Evolutionary conservation across 176 grass and related monocot genomes (phyloP).

Genomic region (Oryza glaberrima): DNA sequence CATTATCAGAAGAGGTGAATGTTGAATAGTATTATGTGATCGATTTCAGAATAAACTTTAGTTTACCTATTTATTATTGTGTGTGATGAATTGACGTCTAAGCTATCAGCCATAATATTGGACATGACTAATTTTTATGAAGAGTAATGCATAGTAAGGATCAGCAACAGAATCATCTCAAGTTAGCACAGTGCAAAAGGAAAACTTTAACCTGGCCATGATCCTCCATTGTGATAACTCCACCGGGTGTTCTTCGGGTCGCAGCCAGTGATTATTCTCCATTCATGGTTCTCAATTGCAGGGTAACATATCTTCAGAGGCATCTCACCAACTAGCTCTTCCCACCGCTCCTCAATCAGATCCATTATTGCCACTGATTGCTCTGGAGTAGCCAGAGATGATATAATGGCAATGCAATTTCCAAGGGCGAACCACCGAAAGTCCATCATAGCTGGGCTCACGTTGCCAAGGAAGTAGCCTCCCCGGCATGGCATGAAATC

Average conservation of each 20-base stretch:
- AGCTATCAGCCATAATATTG: not conserved
- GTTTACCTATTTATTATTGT: not conserved
- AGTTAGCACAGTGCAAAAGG: not conserved
- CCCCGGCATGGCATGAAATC: conserved; percentile 91
- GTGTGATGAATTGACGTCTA: not conserved
- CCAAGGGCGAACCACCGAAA: conserved; percentile 96
- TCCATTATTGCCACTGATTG: conserved; percentile 93
- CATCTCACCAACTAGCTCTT: conserved; percentile 94
- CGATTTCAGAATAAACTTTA: conserved; percentile 3
- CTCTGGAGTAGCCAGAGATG: conserved; percentile 88
- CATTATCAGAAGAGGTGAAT: not conserved
- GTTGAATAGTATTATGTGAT: not conserved
- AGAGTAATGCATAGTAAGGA: not conserved
- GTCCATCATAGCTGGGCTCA: conserved; percentile 94
- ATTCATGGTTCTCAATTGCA: conserved; percentile 88
- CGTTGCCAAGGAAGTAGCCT: conserved; percentile 94
- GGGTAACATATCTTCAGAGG: conserved; percentile 91
- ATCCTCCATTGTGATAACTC: conserved; percentile 97
- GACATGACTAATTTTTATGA: not conserved
- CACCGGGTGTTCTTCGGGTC: conserved; percentile 96
- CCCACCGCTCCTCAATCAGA: conserved; percentile 88
- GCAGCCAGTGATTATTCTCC: conserved; percentile 89
- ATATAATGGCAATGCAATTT: conserved; percentile 91
- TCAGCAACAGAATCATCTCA: not conserved
- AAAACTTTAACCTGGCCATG: conserved; percentile 85